Conservation (phyloP, 164 flowering plant species). For the Umbellularia californica region DNA sequence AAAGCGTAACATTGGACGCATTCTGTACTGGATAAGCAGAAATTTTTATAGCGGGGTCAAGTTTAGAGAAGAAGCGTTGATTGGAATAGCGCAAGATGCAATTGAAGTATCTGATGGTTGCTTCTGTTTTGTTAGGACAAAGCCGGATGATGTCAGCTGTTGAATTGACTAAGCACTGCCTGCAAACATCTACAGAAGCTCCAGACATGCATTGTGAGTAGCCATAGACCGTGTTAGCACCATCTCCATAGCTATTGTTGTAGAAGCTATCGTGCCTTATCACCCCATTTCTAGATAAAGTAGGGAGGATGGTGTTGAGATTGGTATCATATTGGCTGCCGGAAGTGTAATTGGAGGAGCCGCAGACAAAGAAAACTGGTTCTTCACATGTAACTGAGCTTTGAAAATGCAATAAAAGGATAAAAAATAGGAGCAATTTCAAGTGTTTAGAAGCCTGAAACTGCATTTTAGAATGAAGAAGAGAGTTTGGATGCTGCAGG, state of each 20-base stretch:
- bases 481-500: too few species aligned
- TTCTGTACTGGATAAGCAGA: constrained; percentile 5
- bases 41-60: too few species aligned
- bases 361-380: background rate
- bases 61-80: constrained; percentile 8
- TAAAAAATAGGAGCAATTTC: background rate
- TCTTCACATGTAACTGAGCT: background rate
- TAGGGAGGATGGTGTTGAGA: constrained; percentile 13
- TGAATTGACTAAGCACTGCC: constrained; percentile 14
- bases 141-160: constrained; percentile 2
- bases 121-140: constrained; percentile 19
- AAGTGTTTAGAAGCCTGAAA: background rate
- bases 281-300: constrained; percentile 17
- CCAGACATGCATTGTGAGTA: constrained; percentile 25
- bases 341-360: background rate
- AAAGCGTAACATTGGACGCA: constrained; percentile 18
- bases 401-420: background rate
- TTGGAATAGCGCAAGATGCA: constrained; percentile 31
- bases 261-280: constrained; percentile 5
- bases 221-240: constrained; percentile 22
- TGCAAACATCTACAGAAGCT: constrained; percentile 10
- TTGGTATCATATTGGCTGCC: constrained; percentile 12
- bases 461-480: background rate
- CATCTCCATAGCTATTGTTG: constrained; percentile 15
- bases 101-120: constrained; percentile 25